Evolutionary conservation across 345 rosid genomes (phyloP), one percentile per base, ranked within the genome.

Genomic region (Schrenkiella parvula): DNA sequence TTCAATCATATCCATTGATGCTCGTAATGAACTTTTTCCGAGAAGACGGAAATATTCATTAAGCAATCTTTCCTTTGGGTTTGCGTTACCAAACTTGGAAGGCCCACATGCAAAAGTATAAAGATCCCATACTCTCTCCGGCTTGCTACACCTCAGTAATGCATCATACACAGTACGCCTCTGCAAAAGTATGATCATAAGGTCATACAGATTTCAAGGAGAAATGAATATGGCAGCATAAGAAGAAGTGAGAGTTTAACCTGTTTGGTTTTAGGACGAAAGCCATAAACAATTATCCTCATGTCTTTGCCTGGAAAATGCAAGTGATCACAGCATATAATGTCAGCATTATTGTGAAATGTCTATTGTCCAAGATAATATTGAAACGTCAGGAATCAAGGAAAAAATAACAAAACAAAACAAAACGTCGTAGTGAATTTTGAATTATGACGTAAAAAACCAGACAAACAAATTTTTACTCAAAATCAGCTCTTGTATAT

Each of bases 31-130:
- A 58, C 80, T 74, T 79, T 67, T 85, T 72, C 97, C 92, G 38
- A 95, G 86, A 71, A 95, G 98, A 59, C 98, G 98, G 46, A 92
- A 90, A 77, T 88, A 95, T 83, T 95, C 99, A 74, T 90, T 87
- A 83, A 95, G 78, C 76, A 95, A 51, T 48, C 95, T 89, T 79
- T 87, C 84, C 84, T 87, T 88, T 54, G 99, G 99, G 75, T 81
- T 84, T 8, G 80, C 41, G 78, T 87, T 89, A 47, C 80, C 78
- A 78, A 72, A 95, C 78, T 77, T 91, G 79, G 87, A 88, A 65
- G 93, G 85, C 32, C 95, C 98, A 55, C 86, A 84, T 42, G 88
- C 55, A 87, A 95, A 91, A 31, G 96, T 87, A 75, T 88, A 95
- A 74, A 91, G 86, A 80, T 95, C 97, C 91, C 95, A 79, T 73